A percentile compares a stretch with the other conserved stretches of the same genome.
phyloP scores from a whole-genome alignment of 2,329 filamentous ascomycete genomes.

The Sporothrix schenckii region DNA sequence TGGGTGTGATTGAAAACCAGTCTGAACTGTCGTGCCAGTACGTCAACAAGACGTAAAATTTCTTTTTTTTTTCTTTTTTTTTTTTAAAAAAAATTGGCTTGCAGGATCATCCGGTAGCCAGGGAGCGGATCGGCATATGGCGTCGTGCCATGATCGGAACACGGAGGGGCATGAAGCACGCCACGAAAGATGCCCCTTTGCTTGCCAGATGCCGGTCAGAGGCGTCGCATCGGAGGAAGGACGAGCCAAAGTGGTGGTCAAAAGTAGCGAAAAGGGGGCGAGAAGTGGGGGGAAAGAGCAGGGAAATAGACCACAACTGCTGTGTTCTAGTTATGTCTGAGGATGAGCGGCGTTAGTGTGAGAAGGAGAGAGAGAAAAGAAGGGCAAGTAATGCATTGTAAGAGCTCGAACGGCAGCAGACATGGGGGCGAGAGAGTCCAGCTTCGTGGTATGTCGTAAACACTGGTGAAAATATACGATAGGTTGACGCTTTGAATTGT shows the following conservation, averaged over 20 bases:
- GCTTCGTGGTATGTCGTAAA: not conserved
- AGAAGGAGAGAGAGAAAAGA: not conserved
- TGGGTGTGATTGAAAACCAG: not conserved
- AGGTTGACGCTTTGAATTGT: not conserved
- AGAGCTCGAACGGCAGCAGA: not conserved
- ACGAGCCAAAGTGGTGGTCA: not conserved
- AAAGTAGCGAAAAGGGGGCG: not conserved
- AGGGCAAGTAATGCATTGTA: not conserved
- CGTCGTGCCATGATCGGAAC: not conserved
- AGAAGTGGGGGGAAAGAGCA: not conserved
- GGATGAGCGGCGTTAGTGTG: slow-evolving; percentile 15
- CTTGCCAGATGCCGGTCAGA: not conserved
- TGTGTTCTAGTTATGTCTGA: not conserved
- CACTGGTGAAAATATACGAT: not conserved
- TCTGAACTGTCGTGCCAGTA: slow-evolving; percentile 3
- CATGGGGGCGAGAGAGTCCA: not conserved
- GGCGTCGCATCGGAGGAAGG: slow-evolving; percentile 2
- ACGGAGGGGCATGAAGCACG: not conserved
- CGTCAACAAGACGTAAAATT: slow-evolving; percentile 11
- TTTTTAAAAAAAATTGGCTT: not conserved
- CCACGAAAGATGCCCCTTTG: not conserved
- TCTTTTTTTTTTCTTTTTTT: too few species aligned
- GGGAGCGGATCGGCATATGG: slow-evolving; percentile 16
- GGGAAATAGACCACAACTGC: not conserved
- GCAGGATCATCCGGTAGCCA: slow-evolving; percentile 9